These are phyloP conservation scores for Phytopythium chamaehyphon DNA, from an alignment of 352 stramenopile species.

Conservation along the genomic window DNA sequence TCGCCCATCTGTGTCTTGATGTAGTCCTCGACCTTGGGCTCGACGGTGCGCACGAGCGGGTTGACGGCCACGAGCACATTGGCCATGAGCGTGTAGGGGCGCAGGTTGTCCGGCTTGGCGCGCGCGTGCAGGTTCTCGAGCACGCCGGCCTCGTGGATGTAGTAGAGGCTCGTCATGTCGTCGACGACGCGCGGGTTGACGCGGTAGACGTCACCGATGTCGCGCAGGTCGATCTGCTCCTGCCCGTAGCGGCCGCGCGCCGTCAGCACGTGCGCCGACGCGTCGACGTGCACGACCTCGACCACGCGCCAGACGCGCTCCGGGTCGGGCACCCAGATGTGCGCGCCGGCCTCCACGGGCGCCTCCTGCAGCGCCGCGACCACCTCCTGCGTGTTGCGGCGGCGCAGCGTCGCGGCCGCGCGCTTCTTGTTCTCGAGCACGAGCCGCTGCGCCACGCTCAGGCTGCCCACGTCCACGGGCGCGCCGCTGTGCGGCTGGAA, in stretches of 20 bases:
- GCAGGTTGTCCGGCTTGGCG: conserved; percentile 66
- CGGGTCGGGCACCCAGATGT: conserved; percentile 85
- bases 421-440: conserved; percentile 85
- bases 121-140: conserved; percentile 76
- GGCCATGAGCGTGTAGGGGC: conserved; percentile 86
- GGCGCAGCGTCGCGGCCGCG: conserved; percentile 50
- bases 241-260: conserved; percentile 68
- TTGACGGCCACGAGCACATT: conserved; percentile 88
- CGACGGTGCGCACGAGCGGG: conserved; percentile 71
- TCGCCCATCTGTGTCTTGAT: conserved; percentile 88
- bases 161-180: conserved; percentile 87
- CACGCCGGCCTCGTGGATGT: conserved; percentile 87
- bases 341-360: conserved; percentile 69
- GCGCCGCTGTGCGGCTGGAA: conserved; percentile 62
- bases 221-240: conserved; percentile 72
- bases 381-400: conserved; percentile 70
- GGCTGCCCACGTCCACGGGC: conserved; percentile 50
- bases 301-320: conserved; percentile 83
- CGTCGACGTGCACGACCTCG: conserved; percentile 62
- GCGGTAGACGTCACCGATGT: conserved; percentile 82
- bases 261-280: conserved; percentile 60
- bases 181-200: conserved; percentile 85
- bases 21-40: conserved; percentile 85
- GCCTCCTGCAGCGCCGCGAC: conserved; percentile 55
- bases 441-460: conserved; percentile 79